Evolutionary conservation across 768 basidiomycete species (phyloP), one percentile per base, ranked within the genome.

Genomic region (Podaxis sp.): DNA sequence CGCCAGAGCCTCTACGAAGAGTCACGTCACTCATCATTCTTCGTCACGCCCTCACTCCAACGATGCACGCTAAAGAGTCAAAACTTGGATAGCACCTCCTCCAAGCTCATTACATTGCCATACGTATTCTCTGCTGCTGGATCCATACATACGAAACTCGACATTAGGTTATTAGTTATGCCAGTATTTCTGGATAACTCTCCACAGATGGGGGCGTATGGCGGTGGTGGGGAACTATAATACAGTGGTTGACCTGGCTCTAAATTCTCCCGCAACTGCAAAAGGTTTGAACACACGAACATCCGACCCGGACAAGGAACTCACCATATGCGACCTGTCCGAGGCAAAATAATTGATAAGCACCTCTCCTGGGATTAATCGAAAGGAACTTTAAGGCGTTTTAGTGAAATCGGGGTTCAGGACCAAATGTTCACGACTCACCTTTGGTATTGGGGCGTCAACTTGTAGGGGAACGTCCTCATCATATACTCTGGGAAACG

Each of bases 291-390:
- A 24, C 51, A 8, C 11, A 38, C 29, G 5, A 47, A 54, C 6
- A 51, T 41, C 40, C 37, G 52, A 55, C 19, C 36, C 29, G 60
- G 43, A 17, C 12, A 55, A 52, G 46, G 13, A 52, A 66, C 78
- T 69, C 65, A 87, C 87, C 89, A 91, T 91, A 72, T 91, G 89
- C 58, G 88, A 87, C 68, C 89, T 78, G 71, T 91, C 88, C 19
- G 89, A 90, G 9, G 88, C 86, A 74, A 91, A 90, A 67, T 83
- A 68, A 64, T 82, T 74, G 47, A 90, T 71, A 68, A 79, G 89
- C 12, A 72, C 71, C 36, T 71, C 63, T 17, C 80, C 84, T 61
- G 82, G 78, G 62, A 91, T 73, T 36, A 89, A 79, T 69, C 89
- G 80, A 72, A 90, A 90, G 51, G 78, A 66, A 70, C 89, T 91